Conservation (phyloP, 306 rosid genomes). For the Biancaea sappan region DNA sequence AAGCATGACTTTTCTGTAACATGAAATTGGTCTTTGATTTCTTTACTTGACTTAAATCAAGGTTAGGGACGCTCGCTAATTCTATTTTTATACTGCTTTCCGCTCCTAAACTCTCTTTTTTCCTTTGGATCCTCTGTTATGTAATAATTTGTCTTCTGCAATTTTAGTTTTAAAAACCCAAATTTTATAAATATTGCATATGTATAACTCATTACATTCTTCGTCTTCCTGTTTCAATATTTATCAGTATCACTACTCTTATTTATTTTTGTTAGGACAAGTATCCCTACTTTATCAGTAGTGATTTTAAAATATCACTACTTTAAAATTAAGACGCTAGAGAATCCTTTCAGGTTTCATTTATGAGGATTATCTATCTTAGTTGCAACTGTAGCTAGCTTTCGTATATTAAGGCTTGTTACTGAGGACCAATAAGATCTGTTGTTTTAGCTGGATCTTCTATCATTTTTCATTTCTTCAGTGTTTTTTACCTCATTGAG, state of each 20-base stretch:
- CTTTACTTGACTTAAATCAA: slow-evolving; percentile 14
- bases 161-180: background rate
- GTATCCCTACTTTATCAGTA: too few relatives aligned
- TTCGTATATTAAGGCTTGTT: background rate
- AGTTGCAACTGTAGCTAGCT: slow-evolving; percentile 13
- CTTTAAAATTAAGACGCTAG: background rate
- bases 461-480: slow-evolving; percentile 2
- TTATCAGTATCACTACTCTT: background rate
- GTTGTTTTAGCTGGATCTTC: slow-evolving; percentile 18
- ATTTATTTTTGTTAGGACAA: too few relatives aligned
- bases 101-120: background rate
- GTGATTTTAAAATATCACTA: too few relatives aligned
- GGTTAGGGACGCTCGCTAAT: background rate
- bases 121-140: slow-evolving; percentile 5
- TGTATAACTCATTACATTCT: background rate
- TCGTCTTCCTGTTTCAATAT: background rate
- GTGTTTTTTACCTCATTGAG: slow-evolving; percentile 8
- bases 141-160: background rate
- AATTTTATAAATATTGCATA: background rate
- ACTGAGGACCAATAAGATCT: background rate
- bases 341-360: background rate
- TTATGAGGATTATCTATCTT: slow-evolving; percentile 7
- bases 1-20: background rate
- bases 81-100: slow-evolving; percentile 8
- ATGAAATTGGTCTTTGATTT: background rate